Conservation (phyloP, 2,329 filamentous ascomycete species). For the Fusarium sp. region DNA sequence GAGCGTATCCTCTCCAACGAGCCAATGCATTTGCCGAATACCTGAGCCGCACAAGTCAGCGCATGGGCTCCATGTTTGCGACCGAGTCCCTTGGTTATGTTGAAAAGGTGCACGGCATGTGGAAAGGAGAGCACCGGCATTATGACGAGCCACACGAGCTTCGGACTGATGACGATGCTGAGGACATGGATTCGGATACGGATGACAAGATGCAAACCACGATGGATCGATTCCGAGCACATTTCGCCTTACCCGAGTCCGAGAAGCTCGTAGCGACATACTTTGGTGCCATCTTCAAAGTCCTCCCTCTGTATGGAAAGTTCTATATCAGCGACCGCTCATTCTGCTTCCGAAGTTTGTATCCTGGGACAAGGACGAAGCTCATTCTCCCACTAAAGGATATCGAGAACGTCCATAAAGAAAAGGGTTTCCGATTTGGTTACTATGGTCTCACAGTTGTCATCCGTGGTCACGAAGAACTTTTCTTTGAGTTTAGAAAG, state of each 20-base stretch:
- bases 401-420: slow-evolving; percentile 92
- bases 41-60: slow-evolving; percentile 81
- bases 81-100: slow-evolving; percentile 96
- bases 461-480: slow-evolving; percentile 91
- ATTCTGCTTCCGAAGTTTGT: slow-evolving; percentile 92
- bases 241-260: slow-evolving; percentile 88
- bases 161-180: slow-evolving; percentile 62
- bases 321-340: slow-evolving; percentile 91
- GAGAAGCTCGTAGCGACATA: slow-evolving; percentile 91
- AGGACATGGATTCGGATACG: slow-evolving; percentile 68
- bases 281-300: slow-evolving; percentile 91
- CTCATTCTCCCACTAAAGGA: slow-evolving; percentile 91
- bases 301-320: slow-evolving; percentile 94
- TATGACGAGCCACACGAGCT: slow-evolving; percentile 75
- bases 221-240: slow-evolving; percentile 85
- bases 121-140: slow-evolving; percentile 90
- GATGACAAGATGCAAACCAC: slow-evolving; percentile 74
- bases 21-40: slow-evolving; percentile 88
- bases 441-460: slow-evolving; percentile 93
- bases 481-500: slow-evolving; percentile 93
- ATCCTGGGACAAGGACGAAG: slow-evolving; percentile 92
- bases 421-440: slow-evolving; percentile 92
- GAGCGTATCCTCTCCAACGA: slow-evolving; percentile 83
- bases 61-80: slow-evolving; percentile 85
- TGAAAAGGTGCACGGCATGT: slow-evolving; percentile 97